A percentile compares a stretch with the other conserved stretches of the same genome.
Conservation (phyloP, 2,329 filamentous ascomycete species). For the Podosphaera xanthii region DNA sequence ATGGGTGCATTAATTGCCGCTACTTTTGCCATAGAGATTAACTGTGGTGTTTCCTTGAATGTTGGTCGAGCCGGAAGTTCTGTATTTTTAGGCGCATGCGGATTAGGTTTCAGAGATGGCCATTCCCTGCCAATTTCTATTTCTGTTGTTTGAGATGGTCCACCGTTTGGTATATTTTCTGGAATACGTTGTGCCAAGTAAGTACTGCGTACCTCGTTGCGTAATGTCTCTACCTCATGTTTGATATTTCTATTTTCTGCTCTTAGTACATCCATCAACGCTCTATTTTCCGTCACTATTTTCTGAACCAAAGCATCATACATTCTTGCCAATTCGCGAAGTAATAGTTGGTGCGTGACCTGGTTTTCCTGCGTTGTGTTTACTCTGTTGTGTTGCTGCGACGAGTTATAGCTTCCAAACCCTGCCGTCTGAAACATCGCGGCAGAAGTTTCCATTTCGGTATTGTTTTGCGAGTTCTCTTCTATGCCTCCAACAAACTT, state of each 20-base stretch:
- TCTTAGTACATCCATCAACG: background rate
- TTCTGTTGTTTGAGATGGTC: background rate
- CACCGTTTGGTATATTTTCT: background rate
- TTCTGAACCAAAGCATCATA: background rate
- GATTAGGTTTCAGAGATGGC: background rate
- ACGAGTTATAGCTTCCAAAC: too few relatives aligned
- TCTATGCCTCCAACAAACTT: too few relatives aligned
- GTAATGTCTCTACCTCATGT: background rate
- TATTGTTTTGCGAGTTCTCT: too few relatives aligned
- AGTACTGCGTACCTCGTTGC: background rate
- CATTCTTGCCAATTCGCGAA: background rate
- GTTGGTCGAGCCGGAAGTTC: background rate
- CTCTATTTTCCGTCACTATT: background rate
- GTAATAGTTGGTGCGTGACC: background rate
- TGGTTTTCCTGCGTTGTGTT: background rate
- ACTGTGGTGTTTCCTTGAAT: background rate
- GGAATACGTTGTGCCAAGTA: background rate
- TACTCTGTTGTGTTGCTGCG: too few relatives aligned
- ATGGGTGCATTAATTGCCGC: background rate
- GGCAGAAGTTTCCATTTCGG: too few relatives aligned
- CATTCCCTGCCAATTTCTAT: background rate
- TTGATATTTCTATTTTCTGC: background rate
- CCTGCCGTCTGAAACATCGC: too few relatives aligned
- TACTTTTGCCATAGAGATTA: background rate
- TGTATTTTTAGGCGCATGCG: background rate